Percentiles rank a stretch among this genome's conserved stretches.
Conservation (phyloP, 164 flowering plant genomes). For the Warburgia ugandensis region DNA sequence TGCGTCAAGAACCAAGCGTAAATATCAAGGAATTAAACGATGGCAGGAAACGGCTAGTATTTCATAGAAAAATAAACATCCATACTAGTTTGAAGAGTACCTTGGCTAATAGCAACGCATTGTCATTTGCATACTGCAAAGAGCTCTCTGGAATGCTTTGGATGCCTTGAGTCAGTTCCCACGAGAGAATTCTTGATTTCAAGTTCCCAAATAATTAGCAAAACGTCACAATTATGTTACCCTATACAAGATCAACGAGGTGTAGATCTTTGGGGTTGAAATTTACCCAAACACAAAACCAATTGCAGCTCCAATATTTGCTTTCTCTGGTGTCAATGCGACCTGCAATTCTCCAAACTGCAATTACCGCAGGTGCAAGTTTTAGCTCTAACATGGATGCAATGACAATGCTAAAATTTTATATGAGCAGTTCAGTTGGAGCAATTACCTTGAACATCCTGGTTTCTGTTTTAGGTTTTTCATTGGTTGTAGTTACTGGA, state of each 20-base stretch:
- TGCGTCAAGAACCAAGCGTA: constrained; percentile 27
- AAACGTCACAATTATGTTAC: neutral
- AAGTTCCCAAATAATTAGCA: constrained; percentile 1
- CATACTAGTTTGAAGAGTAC: neutral
- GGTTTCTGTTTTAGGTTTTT: constrained; percentile 39
- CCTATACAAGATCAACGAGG: neutral
- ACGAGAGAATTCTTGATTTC: constrained; percentile 58
- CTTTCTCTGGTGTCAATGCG: constrained; percentile 60
- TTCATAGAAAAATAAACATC: neutral
- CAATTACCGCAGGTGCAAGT: constrained; percentile 13
- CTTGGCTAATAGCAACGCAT: constrained; percentile 82
- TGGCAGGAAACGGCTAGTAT: too few relatives aligned
- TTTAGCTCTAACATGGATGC: too few relatives aligned
- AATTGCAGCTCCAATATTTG: constrained; percentile 73
- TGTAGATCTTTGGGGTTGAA: neutral
- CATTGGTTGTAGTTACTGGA: constrained; percentile 29
- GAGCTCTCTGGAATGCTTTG: constrained; percentile 77
- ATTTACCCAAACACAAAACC: constrained; percentile 66
- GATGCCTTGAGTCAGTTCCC: constrained; percentile 72
- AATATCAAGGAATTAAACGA: neutral
- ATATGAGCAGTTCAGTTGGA: neutral
- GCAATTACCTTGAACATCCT: constrained; percentile 60
- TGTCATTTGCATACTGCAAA: constrained; percentile 83
- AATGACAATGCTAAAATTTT: neutral
- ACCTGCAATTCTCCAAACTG: constrained; percentile 97